Evolutionary conservation across 176 grass and related monocot genomes (phyloP).

Genomic region (Juncus inflexus): DNA sequence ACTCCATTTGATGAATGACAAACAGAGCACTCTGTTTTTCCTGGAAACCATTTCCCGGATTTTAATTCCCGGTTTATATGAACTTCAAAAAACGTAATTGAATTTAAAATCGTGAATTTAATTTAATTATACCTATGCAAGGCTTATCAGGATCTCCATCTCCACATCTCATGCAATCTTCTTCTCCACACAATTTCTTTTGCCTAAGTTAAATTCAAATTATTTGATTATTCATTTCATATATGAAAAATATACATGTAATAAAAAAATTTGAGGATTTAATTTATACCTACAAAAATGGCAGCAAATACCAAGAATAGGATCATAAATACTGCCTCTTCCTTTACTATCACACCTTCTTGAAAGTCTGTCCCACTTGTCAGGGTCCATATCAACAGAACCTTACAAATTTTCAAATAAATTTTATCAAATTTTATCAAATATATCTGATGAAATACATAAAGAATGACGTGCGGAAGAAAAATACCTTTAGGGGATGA

Average conservation of each 20-base stretch:
- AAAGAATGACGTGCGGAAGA: slow-evolving; percentile 9
- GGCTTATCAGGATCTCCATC: slow-evolving; percentile 49
- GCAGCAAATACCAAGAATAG: slow-evolving; percentile 82
- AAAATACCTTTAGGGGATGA: slow-evolving; percentile 12
- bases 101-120: not conserved
- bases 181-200: slow-evolving; percentile 91
- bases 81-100: not conserved
- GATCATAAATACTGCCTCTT: slow-evolving; percentile 63
- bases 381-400: not conserved
- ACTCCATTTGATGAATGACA: slow-evolving; percentile 75
- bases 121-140: slow-evolving; percentile 52
- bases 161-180: slow-evolving; percentile 72
- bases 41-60: slow-evolving; percentile 32
- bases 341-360: slow-evolving; percentile 52
- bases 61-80: not conserved
- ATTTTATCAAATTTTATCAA: not conserved
- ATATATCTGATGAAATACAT: not conserved
- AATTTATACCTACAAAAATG: slow-evolving; percentile 67
- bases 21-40: slow-evolving; percentile 73
- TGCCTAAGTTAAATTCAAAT: slow-evolving; percentile 39
- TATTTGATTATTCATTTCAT: not conserved
- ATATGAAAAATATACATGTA: not conserved
- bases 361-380: slow-evolving; percentile 43
- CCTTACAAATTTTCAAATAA: slow-evolving; percentile 18
- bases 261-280: not conserved